Evolutionary conservation across 2,329 filamentous ascomycete species (phyloP).

Genomic region (Alternaria ethzedia): DNA sequence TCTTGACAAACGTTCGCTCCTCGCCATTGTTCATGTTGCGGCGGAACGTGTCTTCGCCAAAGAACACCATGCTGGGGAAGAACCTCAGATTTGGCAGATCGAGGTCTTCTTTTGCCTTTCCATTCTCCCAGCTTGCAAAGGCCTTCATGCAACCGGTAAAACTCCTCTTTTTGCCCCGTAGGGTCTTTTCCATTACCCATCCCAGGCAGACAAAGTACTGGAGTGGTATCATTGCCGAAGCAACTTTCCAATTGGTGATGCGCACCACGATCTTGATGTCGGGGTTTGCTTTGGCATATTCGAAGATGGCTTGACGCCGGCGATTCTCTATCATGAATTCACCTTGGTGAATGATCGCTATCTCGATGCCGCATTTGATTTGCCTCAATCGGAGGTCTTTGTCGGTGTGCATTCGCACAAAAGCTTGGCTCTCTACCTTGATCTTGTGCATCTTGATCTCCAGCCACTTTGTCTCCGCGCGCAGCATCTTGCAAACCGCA

Average conservation of each 20-base stretch:
- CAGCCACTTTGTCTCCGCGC: neutral
- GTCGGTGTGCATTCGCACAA: neutral
- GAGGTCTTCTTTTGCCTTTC: neutral
- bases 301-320: neutral
- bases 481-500: neutral
- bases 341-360: neutral
- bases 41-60: neutral
- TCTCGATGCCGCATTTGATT: neutral
- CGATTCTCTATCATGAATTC: neutral
- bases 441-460: neutral
- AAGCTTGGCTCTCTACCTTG: neutral
- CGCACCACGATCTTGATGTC: neutral
- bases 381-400: neutral
- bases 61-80: neutral
- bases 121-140: neutral
- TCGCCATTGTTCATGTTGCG: neutral
- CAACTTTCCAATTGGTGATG: neutral
- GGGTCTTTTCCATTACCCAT: neutral
- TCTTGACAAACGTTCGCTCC: neutral
- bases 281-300: neutral
- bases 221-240: neutral
- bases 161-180: neutral
- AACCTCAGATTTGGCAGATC: neutral
- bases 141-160: neutral
- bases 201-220: neutral